Percentiles rank a stretch among this genome's conserved stretches.
Conservation (phyloP, 2,329 filamentous ascomycete species). For the Ambrosiella cleistominuta region DNA sequence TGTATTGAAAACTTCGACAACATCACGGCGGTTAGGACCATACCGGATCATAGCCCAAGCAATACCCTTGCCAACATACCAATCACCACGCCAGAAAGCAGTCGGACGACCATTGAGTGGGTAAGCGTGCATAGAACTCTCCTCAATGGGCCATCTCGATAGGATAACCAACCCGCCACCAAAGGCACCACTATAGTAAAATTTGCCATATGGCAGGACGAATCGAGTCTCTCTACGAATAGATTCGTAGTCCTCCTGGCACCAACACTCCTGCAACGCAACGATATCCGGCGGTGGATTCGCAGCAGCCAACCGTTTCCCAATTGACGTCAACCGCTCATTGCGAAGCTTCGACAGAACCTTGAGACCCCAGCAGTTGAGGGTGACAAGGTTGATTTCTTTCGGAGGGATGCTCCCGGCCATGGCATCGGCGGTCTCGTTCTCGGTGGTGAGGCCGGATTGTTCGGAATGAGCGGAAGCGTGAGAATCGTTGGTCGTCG, state of each 20-base stretch:
- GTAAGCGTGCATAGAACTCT: slow-evolving; percentile 72
- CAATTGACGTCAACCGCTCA: slow-evolving; percentile 69
- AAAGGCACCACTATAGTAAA: slow-evolving; percentile 79
- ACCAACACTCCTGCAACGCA: slow-evolving; percentile 91
- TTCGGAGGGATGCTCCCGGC: slow-evolving; percentile 12
- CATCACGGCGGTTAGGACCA: slow-evolving; percentile 43
- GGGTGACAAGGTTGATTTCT: slow-evolving; percentile 62
- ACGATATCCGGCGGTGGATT: slow-evolving; percentile 66
- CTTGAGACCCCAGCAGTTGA: slow-evolving; percentile 96
- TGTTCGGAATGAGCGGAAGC: not conserved
- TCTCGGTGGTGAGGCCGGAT: slow-evolving; percentile 14
- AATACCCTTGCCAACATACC: slow-evolving; percentile 90
- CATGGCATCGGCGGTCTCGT: slow-evolving; percentile 22
- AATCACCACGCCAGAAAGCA: slow-evolving; percentile 86
- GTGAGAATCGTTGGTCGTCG: not conserved
- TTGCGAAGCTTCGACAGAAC: slow-evolving; percentile 62
- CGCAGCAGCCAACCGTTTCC: slow-evolving; percentile 52
- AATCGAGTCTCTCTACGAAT: slow-evolving; percentile 57
- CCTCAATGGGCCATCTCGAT: slow-evolving; percentile 80
- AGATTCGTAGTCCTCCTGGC: slow-evolving; percentile 61
- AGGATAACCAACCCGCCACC: slow-evolving; percentile 79
- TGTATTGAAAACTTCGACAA: slow-evolving; percentile 83
- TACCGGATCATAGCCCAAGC: slow-evolving; percentile 66
- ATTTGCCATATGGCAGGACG: slow-evolving; percentile 77
- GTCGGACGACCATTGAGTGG: slow-evolving; percentile 86